Percentiles rank a stretch among this genome's conserved stretches.
These are phyloP conservation scores for Ophiognomonia clavigignenti-juglandacearum DNA, from an alignment of 2,329 filamentous ascomycete species.

Conservation along the genomic window DNA sequence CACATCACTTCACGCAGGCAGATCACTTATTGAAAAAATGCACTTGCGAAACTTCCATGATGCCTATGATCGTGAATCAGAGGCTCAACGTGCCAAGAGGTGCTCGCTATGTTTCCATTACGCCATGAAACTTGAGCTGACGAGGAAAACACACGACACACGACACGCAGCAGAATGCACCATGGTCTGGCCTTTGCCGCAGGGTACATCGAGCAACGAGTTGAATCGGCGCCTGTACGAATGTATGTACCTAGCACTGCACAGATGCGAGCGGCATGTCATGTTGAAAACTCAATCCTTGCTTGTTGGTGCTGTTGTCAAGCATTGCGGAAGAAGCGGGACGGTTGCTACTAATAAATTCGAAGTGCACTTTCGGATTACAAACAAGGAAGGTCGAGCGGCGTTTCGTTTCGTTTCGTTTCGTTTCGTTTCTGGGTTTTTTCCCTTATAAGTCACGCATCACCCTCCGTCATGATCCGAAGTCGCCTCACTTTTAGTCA, in stretches of 20 bases:
- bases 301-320: background rate
- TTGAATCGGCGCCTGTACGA: no score
- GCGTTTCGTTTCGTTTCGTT: conserved; percentile 4
- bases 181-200: conserved; percentile 1
- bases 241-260: no score
- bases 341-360: background rate
- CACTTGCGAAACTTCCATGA: background rate
- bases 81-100: background rate
- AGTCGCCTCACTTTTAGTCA: conserved; percentile 2
- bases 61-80: background rate
- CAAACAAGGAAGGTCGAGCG: conserved; percentile 4
- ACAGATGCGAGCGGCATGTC: no score
- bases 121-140: background rate
- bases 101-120: background rate
- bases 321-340: no score
- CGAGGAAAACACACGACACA: background rate
- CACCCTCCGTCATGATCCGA: background rate
- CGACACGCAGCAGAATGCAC: background rate
- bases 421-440: no score
- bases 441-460: conserved; percentile 8
- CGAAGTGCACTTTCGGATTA: background rate
- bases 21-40: no score
- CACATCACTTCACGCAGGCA: no score
- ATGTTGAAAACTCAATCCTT: background rate
- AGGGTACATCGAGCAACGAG: background rate